These are phyloP conservation scores for Exophiala mesophila DNA, from an alignment of 2,329 filamentous ascomycete species.

Conservation along the genomic window DNA sequence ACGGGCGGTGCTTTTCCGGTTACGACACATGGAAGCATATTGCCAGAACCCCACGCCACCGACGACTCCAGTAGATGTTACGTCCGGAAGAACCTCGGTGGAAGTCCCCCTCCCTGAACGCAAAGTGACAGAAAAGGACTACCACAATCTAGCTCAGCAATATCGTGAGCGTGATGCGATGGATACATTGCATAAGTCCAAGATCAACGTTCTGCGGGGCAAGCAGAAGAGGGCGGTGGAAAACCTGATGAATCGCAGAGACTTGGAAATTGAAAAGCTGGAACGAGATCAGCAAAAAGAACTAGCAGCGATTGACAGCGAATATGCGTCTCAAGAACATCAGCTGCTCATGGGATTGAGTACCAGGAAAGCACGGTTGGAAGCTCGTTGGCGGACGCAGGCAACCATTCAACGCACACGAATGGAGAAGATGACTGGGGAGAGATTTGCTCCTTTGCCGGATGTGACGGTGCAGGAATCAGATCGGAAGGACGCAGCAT, in stretches of 20 bases:
- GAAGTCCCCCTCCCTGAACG: conserved; percentile 27
- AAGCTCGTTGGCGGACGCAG: conserved; percentile 39
- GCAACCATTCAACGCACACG: conserved; percentile 38
- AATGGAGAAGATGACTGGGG: conserved; percentile 34
- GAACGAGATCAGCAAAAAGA: conserved; percentile 32
- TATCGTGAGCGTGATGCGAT: conserved; percentile 41
- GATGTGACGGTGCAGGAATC: too few species aligned
- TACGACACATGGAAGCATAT: conserved; percentile 46
- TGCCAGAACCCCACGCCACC: conserved; percentile 38
- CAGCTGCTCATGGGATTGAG: conserved; percentile 32
- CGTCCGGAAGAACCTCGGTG: conserved; percentile 19
- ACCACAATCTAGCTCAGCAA: conserved; percentile 41
- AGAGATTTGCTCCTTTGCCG: conserved; percentile 37
- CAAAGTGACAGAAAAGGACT: conserved; percentile 38
- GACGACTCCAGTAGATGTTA: conserved; percentile 28
- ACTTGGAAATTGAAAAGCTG: conserved; percentile 35
- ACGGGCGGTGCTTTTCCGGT: conserved; percentile 38
- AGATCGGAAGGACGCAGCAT: too few species aligned
- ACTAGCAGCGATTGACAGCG: conserved; percentile 32
- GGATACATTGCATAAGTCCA: conserved; percentile 40
- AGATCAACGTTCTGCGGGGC: conserved; percentile 44
- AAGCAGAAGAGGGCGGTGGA: conserved; percentile 40
- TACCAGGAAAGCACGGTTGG: conserved; percentile 32
- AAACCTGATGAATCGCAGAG: conserved; percentile 37
- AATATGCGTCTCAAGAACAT: conserved; percentile 28